phyloP scores from a whole-genome alignment of 2,329 filamentous ascomycete genomes.

The Madurella fahalii region DNA sequence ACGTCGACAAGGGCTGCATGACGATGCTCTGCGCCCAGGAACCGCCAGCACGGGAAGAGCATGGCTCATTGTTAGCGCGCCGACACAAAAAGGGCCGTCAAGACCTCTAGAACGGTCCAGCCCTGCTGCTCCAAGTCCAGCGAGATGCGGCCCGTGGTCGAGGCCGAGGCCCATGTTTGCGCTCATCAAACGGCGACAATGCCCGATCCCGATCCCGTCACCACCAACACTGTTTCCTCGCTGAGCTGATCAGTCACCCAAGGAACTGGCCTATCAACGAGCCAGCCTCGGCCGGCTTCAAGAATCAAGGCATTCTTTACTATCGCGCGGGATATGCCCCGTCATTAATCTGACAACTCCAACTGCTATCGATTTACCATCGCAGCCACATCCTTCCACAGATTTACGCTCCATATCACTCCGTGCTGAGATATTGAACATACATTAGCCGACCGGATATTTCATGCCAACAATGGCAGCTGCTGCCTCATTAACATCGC shows the following conservation, averaged over 20 bases:
- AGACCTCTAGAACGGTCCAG: neutral
- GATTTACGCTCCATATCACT: neutral
- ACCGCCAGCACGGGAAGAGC: neutral
- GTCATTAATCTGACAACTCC: too few species aligned
- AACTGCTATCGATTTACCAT: too few species aligned
- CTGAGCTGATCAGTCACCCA: neutral
- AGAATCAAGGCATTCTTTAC: neutral
- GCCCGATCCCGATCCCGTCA: neutral
- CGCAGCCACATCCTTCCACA: too few species aligned
- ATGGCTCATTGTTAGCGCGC: conserved; percentile 5
- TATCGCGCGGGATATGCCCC: neutral
- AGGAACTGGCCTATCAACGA: neutral
- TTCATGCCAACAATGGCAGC: neutral
- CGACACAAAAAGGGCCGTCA: neutral
- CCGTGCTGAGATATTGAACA: neutral
- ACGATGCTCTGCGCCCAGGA: conserved; percentile 10
- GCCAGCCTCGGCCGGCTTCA: neutral
- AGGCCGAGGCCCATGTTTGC: too few species aligned
- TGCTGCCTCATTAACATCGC: neutral
- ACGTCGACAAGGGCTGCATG: conserved; percentile 17
- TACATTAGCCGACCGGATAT: neutral
- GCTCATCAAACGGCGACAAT: neutral
- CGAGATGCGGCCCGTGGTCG: too few species aligned
- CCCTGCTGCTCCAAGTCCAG: too few species aligned
- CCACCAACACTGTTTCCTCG: neutral